Conservation (phyloP, 495 filamentous ascomycete genomes). For the Parmelia sp. region DNA sequence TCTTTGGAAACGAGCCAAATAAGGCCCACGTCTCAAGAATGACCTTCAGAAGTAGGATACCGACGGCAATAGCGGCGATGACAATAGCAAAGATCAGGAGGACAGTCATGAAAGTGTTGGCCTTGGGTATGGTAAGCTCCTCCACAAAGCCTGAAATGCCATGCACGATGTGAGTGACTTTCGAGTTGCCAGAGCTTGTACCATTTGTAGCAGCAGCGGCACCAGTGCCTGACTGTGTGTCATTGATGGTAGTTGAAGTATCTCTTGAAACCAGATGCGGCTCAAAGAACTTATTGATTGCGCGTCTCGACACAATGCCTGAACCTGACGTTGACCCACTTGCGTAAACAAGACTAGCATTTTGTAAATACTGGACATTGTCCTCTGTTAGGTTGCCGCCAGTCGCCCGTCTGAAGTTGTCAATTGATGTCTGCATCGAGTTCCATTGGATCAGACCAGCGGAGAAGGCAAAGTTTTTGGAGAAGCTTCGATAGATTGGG, state of each 20-base stretch:
- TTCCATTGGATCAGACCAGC: constrained; percentile 79
- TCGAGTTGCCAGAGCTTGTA: constrained; percentile 29
- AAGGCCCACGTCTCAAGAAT: constrained; percentile 88
- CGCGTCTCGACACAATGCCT: constrained; percentile 47
- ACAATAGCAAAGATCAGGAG: constrained; percentile 83
- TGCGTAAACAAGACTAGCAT: constrained; percentile 62
- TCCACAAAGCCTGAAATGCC: constrained; percentile 73
- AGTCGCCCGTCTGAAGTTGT: constrained; percentile 70
- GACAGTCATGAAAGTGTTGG: constrained; percentile 95
- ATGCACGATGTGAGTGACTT: constrained; percentile 46
- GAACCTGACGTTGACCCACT: constrained; percentile 42
- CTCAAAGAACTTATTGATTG: constrained; percentile 41
- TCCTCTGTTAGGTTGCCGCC: constrained; percentile 80
- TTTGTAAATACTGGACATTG: constrained; percentile 67
- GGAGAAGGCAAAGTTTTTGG: constrained; percentile 90
- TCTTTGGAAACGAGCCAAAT: constrained; percentile 78
- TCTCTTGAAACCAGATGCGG: constrained; percentile 49
- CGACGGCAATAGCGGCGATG: constrained; percentile 74
- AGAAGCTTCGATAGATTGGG: constrained; percentile 75
- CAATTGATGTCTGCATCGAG: constrained; percentile 73
- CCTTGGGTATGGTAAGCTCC: constrained; percentile 71
- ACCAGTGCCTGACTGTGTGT: constrained; percentile 34
- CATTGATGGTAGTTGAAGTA: constrained; percentile 45
- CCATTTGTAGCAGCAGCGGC: constrained; percentile 28
- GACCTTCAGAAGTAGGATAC: constrained; percentile 85